phyloP scores from a whole-genome alignment of 2,329 filamentous ascomycete species.

The Cladosporium sp. region DNA sequence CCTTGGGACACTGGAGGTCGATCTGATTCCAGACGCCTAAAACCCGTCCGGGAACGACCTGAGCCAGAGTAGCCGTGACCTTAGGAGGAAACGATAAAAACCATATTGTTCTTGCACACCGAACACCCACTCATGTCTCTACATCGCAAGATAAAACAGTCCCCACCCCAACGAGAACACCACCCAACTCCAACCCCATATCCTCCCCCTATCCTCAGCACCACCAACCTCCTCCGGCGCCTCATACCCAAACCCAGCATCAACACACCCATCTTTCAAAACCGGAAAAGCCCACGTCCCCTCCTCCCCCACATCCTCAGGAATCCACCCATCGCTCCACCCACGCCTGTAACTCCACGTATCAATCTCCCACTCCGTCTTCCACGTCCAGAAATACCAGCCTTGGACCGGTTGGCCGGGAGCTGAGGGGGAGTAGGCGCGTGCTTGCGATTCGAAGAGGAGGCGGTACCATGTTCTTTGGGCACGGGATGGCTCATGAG shows the following conservation, averaged over 20 bases:
- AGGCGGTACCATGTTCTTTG: slow-evolving; percentile 22
- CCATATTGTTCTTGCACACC: too few species aligned
- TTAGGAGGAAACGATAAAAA: too few species aligned
- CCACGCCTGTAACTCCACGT: slow-evolving; percentile 22
- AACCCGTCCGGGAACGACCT: too few species aligned
- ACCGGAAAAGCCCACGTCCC: slow-evolving; percentile 20
- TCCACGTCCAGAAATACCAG: slow-evolving; percentile 25
- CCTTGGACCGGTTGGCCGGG: slow-evolving; percentile 14
- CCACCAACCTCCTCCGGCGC: slow-evolving; percentile 3
- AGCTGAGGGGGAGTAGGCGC: slow-evolving; percentile 17
- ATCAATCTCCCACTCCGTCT: slow-evolving; percentile 23
- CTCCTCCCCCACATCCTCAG: slow-evolving; percentile 17
- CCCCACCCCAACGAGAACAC: neutral
- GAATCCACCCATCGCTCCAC: slow-evolving; percentile 19
- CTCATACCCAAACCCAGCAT: slow-evolving; percentile 3
- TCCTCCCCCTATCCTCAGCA: neutral
- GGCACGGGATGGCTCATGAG: neutral
- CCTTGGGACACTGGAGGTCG: too few species aligned
- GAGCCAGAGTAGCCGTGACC: too few species aligned
- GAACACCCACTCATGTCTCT: too few species aligned
- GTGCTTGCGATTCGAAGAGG: slow-evolving; percentile 21
- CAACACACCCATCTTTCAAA: slow-evolving; percentile 6
- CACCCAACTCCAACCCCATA: neutral
- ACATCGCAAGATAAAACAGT: neutral
- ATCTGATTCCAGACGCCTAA: too few species aligned